Evolutionary conservation across 192 early-diverging fungal species (phyloP), one percentile per base, ranked within the genome.

Genomic region (Backusella psychrophila): DNA sequence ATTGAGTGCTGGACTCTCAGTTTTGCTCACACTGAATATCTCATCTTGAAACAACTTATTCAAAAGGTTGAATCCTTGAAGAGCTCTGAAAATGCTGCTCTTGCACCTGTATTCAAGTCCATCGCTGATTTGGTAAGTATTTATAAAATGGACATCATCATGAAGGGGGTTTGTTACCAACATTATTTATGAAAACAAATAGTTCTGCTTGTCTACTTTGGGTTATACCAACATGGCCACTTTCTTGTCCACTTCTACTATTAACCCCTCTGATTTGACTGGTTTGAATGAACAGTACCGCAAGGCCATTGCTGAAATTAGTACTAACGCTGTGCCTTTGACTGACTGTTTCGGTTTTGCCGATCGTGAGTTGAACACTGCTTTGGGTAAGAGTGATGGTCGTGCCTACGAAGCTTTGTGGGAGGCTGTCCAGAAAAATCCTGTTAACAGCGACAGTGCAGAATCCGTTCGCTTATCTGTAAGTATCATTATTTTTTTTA

Each of bases 21-120:
- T 73, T 84, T 89, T 49, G 94, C 94, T 5, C 93, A 96, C 77
- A 88, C 91, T 33, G 89, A 96, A 79, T 93, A 90, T 81, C 88
- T 91, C 11, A 76, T 96, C 6, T 81, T 91, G 17, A 80, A 80
- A 12, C 87, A 90, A 69, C 90, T 93, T 72, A 82, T 86, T 49
- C 17, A 73, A n/a, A 82, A 87, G 33, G 78, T 91, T 8, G 70
- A 66, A 1, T 12, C 38, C 14, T 65, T 78, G 17, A 66, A n/a
- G 21, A 56, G 41, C 8, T 35, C 77, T 29, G 77, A 77, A 9
- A 33, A 72, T 52, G 71, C 80, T 56, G 26, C 56, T 11, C 41
- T 77, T 66, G 34, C 68, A n/a, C 70, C 85, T 78, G 75, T 79
- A 71, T 12, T 77, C 76, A 65, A 81, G 69, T 17, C 17, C 1